These are phyloP conservation scores for Rhododendron williamsianum DNA, from an alignment of 148 eudicot species.

Conservation along the genomic window DNA sequence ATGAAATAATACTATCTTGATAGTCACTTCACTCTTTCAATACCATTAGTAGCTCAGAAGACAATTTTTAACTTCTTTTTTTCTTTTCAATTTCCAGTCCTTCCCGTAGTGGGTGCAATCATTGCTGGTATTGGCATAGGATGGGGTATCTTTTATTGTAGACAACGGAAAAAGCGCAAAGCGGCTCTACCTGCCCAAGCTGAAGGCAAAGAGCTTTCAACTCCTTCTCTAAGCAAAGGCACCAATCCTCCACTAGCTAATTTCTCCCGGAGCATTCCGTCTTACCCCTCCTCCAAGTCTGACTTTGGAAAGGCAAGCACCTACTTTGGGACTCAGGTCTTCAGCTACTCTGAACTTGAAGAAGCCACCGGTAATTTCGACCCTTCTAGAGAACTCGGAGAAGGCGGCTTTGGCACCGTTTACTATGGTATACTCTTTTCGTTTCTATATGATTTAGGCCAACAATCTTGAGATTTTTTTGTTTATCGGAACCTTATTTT, in stretches of 20 bases:
- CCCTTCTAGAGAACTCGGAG: conserved; percentile 67
- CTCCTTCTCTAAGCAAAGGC: conserved; percentile 29
- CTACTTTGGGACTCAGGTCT: conserved; percentile 64
- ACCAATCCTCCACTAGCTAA: conserved; percentile 32
- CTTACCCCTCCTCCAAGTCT: conserved; percentile 46
- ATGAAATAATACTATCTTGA: background rate
- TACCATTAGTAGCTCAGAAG: background rate
- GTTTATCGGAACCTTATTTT: background rate
- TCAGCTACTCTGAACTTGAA: conserved; percentile 64
- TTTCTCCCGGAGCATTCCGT: conserved; percentile 50
- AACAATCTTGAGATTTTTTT: background rate
- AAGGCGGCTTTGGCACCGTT: conserved; percentile 91
- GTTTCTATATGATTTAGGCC: background rate
- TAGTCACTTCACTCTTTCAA: background rate
- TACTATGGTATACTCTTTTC: conserved; percentile 52
- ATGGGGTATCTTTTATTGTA: conserved; percentile 24
- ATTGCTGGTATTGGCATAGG: conserved; percentile 31
- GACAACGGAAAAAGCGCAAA: conserved; percentile 26
- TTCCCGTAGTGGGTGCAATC: conserved; percentile 33
- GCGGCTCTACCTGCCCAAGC: conserved; percentile 3
- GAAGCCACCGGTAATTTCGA: conserved; percentile 65
- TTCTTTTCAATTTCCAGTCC: conserved; percentile 33
- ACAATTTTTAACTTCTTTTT: background rate
- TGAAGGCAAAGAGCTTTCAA: conserved; percentile 20
- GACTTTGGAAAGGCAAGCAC: conserved; percentile 43